A percentile compares a stretch with the other conserved stretches of the same genome.
Conservation (phyloP, 768 basidiomycete species). For the Pisolithus tinctorius region DNA sequence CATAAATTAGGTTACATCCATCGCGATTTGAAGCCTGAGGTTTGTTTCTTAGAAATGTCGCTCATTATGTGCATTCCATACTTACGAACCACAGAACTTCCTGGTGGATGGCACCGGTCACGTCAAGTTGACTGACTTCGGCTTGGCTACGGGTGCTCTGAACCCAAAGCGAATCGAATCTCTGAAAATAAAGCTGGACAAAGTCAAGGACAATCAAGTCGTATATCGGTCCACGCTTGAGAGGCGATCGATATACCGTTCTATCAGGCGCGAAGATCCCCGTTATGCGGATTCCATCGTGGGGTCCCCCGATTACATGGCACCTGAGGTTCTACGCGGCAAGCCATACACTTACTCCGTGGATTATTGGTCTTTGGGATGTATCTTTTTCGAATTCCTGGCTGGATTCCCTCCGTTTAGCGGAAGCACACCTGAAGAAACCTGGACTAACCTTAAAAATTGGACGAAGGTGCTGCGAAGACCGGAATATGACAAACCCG, state of each 20-base stretch:
- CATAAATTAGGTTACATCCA: slow-evolving; percentile 98
- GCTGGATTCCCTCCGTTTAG: slow-evolving; percentile 98
- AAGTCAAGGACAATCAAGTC: slow-evolving; percentile 90
- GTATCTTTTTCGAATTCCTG: slow-evolving; percentile 95
- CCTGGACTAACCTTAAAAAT: slow-evolving; percentile 98
- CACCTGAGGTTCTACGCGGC: slow-evolving; percentile 87
- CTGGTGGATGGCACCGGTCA: slow-evolving; percentile 93
- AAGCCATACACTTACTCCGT: slow-evolving; percentile 95
- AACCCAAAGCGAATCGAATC: slow-evolving; percentile 94
- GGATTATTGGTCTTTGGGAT: slow-evolving; percentile 98
- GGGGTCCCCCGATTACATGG: slow-evolving; percentile 98
- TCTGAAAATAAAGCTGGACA: slow-evolving; percentile 93
- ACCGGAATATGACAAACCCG: slow-evolving; percentile 92
- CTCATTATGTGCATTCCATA: neutral
- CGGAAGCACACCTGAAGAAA: slow-evolving; percentile 91
- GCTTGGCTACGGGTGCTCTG: slow-evolving; percentile 91
- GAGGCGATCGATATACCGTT: slow-evolving; percentile 89
- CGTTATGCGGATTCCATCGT: slow-evolving; percentile 97
- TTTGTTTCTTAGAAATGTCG: slow-evolving; percentile 25
- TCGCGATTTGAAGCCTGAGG: slow-evolving; percentile 97
- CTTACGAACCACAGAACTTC: slow-evolving; percentile 64
- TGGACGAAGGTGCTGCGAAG: slow-evolving; percentile 90
- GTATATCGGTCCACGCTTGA: slow-evolving; percentile 90
- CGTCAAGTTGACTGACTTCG: slow-evolving; percentile 97
- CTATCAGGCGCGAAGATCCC: slow-evolving; percentile 82